Conservation (phyloP, 176 grass and related monocot genomes). For the Rhynchospora tenuis region DNA sequence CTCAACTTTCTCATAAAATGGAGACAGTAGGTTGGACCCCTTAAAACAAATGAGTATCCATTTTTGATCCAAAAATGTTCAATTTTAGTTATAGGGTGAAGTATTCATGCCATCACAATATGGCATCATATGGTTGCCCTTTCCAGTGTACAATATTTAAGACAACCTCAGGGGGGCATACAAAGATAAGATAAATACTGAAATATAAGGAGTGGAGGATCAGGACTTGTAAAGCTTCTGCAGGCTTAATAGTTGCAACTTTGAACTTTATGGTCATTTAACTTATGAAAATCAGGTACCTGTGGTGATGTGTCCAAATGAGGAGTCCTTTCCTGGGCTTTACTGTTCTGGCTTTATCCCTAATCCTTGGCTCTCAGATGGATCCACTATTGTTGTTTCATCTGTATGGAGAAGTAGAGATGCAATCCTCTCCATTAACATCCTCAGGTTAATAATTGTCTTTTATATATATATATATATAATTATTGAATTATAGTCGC, state of each 20-base stretch:
- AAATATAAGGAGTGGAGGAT: background rate
- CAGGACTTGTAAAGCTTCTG: background rate
- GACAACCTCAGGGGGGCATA: background rate
- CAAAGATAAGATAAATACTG: background rate
- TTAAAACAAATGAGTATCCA: background rate
- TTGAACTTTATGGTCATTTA: background rate
- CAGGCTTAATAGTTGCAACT: background rate
- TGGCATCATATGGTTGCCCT: background rate
- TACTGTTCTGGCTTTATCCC: conserved; percentile 45
- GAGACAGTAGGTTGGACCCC: background rate
- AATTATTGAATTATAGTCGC: background rate
- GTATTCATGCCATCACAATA: background rate
- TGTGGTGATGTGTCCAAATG: conserved; percentile 65
- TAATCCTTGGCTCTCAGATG: conserved; percentile 84
- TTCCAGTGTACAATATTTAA: background rate
- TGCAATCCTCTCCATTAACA: conserved; percentile 73
- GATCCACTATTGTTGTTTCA: conserved; percentile 72
- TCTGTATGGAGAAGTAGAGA: conserved; percentile 78
- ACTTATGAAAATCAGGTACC: conserved; percentile 42
- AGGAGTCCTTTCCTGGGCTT: conserved; percentile 66
- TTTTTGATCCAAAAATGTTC: background rate
- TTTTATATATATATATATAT: background rate
- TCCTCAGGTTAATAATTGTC: conserved; percentile 43
- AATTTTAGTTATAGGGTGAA: background rate
- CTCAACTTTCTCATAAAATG: background rate